phyloP scores from a whole-genome alignment of 73 alveolate genomes.

The Blepharisma japonicum region DNA sequence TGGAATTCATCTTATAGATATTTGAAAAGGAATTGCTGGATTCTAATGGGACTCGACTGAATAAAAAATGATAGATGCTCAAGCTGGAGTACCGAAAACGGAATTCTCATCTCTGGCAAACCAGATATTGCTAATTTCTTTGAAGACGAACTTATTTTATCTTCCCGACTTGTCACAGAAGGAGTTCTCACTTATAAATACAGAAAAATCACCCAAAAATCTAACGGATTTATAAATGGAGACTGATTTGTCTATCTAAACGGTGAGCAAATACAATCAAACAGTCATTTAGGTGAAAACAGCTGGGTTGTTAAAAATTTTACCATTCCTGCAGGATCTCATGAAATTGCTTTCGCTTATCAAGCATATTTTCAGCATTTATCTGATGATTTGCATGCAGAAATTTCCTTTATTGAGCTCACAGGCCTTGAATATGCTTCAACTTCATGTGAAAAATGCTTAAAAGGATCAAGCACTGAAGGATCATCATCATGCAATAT shows the following conservation, averaged over 20 bases:
- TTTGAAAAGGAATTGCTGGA: no score
- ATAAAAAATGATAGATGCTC: neutral
- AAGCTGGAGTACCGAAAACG: neutral
- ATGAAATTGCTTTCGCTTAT: neutral
- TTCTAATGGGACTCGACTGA: no score
- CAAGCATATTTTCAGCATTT: no score
- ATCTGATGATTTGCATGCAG: neutral
- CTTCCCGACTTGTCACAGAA: neutral
- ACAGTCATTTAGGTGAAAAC: neutral
- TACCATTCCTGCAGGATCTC: neutral
- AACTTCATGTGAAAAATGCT: neutral
- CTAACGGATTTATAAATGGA: neutral
- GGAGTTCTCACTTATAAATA: neutral
- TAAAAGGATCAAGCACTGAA: neutral
- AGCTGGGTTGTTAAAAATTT: neutral
- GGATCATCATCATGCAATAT: neutral
- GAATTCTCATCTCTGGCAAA: neutral
- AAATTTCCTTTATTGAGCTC: neutral
- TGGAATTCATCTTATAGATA: neutral
- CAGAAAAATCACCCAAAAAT: neutral
- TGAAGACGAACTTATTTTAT: neutral
- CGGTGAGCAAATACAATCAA: neutral
- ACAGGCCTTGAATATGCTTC: slow-evolving; percentile 2
- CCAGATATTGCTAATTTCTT: neutral
- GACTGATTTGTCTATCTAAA: neutral